Conservation (phyloP, 208 protist species). For the Leishmania braziliensis region DNA sequence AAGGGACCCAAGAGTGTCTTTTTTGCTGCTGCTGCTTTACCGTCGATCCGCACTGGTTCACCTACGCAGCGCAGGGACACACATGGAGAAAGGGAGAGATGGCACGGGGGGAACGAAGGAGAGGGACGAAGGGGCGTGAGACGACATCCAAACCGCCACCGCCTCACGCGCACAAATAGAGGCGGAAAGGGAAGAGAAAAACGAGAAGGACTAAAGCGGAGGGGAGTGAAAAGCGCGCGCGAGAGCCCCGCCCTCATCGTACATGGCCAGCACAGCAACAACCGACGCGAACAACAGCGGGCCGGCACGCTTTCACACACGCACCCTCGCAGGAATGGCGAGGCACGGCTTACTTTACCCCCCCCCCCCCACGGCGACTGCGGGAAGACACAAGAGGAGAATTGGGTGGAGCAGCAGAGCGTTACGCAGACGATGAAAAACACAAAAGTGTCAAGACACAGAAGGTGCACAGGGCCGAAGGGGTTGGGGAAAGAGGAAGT, state of each 20-base stretch:
- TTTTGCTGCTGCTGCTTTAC: background rate
- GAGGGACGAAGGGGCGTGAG: background rate
- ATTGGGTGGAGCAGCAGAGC: background rate
- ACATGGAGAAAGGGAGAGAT: too few relatives aligned
- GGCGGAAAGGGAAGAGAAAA: background rate
- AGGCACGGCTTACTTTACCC: background rate
- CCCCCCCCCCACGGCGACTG: background rate
- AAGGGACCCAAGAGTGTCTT: background rate
- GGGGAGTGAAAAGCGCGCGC: background rate
- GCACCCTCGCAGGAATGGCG: background rate
- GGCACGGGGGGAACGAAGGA: background rate
- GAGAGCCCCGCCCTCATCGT: background rate
- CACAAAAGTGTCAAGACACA: background rate
- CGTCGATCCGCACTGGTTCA: too few relatives aligned
- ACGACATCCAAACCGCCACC: background rate
- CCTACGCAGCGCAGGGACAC: background rate
- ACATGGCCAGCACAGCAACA: background rate
- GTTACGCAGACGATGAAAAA: background rate
- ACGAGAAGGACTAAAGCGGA: background rate
- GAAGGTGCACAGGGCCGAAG: background rate
- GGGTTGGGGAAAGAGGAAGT: background rate
- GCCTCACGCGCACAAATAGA: background rate
- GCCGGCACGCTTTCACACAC: background rate
- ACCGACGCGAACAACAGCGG: background rate
- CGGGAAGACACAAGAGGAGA: background rate